These are phyloP conservation scores for Cadophora gregata DNA, from an alignment of 2,329 filamentous ascomycete genomes.

Conservation along the genomic window DNA sequence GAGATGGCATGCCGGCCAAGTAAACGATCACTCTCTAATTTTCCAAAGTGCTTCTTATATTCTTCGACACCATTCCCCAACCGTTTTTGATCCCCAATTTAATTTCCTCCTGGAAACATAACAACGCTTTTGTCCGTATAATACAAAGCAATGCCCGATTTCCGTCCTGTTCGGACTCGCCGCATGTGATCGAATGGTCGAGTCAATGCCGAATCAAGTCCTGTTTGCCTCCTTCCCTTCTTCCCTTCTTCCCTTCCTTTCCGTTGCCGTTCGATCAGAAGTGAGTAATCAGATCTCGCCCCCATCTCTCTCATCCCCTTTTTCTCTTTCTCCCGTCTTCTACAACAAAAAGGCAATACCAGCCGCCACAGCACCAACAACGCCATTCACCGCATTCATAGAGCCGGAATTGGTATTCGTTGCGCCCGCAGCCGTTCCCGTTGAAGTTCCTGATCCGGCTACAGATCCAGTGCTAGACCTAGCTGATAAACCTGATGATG, in stretches of 20 bases:
- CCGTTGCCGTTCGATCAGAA: background rate
- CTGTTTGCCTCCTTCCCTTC: background rate
- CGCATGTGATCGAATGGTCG: background rate
- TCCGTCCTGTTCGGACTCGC: background rate
- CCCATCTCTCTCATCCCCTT: background rate
- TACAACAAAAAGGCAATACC: constrained; percentile 11
- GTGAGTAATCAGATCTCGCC: background rate
- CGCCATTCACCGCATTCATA: background rate
- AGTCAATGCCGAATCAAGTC: background rate
- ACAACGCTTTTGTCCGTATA: background rate
- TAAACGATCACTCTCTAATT: background rate
- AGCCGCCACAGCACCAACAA: constrained; percentile 14
- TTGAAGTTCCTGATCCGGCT: background rate
- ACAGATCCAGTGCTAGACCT: background rate
- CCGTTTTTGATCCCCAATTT: background rate
- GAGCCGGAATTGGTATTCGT: background rate
- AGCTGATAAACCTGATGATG: background rate
- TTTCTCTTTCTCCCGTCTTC: background rate
- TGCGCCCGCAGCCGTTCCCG: background rate
- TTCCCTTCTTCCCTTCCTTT: background rate
- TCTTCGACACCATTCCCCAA: background rate
- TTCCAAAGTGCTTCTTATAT: background rate
- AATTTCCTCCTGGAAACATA: background rate
- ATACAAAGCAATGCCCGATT: background rate
- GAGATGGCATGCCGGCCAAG: background rate